Conservation (phyloP, 768 basidiomycete species). For the Roridomyces roridus region DNA sequence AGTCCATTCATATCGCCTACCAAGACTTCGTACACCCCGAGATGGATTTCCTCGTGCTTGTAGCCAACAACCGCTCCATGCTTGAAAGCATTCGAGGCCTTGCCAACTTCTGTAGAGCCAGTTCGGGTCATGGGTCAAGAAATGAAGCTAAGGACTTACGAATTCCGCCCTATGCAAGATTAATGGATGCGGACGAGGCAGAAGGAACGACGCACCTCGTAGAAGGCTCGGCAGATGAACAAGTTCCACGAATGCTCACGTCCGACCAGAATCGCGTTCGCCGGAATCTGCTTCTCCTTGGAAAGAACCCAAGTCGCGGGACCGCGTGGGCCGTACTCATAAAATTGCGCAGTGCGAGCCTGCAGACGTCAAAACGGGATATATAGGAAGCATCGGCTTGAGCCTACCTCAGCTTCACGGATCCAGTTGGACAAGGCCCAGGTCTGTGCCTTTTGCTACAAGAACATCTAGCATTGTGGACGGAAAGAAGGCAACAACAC, state of each 20-base stretch:
- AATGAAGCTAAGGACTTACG: slow-evolving; percentile 53
- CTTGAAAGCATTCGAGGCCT: slow-evolving; percentile 61
- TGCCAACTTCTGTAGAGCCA: slow-evolving; percentile 62
- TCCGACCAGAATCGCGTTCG: slow-evolving; percentile 61
- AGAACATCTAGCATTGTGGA: not conserved
- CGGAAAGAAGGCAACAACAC: not conserved
- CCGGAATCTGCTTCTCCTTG: slow-evolving; percentile 65
- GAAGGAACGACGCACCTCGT: slow-evolving; percentile 51
- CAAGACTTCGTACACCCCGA: slow-evolving; percentile 72
- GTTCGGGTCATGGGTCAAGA: slow-evolving; percentile 36
- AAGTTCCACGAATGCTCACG: slow-evolving; percentile 56
- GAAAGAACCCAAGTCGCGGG: slow-evolving; percentile 70
- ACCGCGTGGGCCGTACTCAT: slow-evolving; percentile 44
- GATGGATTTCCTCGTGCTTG: slow-evolving; percentile 58
- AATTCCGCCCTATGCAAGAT: slow-evolving; percentile 50
- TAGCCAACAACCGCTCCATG: slow-evolving; percentile 73
- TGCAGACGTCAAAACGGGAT: too few relatives aligned
- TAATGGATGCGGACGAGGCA: not conserved
- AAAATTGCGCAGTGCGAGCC: slow-evolving; percentile 57
- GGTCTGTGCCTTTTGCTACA: slow-evolving; percentile 53
- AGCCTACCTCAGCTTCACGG: slow-evolving; percentile 59
- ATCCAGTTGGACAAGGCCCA: slow-evolving; percentile 65
- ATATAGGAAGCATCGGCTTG: too few relatives aligned
- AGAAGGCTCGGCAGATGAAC: slow-evolving; percentile 65
- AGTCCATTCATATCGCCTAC: slow-evolving; percentile 64